These are phyloP conservation scores for Vigna angularis DNA, from an alignment of 306 rosid species.

Conservation along the genomic window DNA sequence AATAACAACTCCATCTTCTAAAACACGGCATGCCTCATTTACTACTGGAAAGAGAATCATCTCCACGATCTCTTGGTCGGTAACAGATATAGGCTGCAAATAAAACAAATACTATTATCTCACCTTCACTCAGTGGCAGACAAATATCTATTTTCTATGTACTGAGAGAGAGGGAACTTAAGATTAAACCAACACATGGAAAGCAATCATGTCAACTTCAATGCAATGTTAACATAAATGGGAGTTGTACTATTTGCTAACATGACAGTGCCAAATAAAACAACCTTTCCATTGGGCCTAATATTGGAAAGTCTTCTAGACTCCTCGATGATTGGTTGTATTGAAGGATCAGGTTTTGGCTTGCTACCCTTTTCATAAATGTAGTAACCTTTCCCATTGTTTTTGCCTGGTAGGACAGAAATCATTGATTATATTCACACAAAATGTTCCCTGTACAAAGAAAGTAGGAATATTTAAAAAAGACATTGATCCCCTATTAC, in stretches of 20 bases:
- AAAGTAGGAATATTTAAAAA: not conserved
- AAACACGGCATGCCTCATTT: conserved; percentile 93
- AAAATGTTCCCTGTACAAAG: conserved; percentile 20
- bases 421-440: conserved; percentile 16
- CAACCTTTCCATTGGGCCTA: conserved; percentile 87
- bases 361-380: conserved; percentile 79
- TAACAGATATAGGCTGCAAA: conserved; percentile 74
- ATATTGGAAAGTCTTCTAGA: conserved; percentile 68
- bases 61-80: conserved; percentile 92
- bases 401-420: conserved; percentile 69
- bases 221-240: conserved; percentile 25
- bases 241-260: not conserved
- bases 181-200: conserved; percentile 15
- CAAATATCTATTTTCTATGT: not conserved
- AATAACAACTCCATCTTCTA: conserved; percentile 82
- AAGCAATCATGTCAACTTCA: conserved; percentile 19
- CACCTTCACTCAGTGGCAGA: conserved; percentile 19
- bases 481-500: conserved; percentile 48
- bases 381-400: conserved; percentile 92
- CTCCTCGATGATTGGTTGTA: conserved; percentile 76
- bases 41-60: conserved; percentile 94
- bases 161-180: not conserved
- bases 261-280: conserved; percentile 31
- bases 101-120: conserved; percentile 36
- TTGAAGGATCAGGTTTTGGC: conserved; percentile 83